Base-by-base conservation (phyloP, 768 basidiomycete genomes). In the Myochromella boudieri region DNA sequence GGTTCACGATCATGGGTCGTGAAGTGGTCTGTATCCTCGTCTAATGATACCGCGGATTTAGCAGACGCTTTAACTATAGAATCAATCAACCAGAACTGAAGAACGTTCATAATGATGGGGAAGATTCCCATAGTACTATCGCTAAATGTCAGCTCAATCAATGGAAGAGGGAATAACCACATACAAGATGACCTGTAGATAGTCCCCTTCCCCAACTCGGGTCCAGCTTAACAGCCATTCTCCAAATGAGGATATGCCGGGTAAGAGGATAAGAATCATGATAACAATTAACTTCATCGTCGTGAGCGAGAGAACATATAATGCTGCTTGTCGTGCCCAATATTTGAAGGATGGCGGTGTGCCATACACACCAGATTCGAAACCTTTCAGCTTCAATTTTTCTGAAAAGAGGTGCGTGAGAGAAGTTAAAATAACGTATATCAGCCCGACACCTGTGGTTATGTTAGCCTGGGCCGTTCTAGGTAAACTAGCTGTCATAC, bases 11-110 rank as follows among this genome's bases (percentile, higher is more conserved):
- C 83, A 2, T 63, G 62, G 17, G 61, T 52, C 26, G 76, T 68
- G 46, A 61, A 36, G 0, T 68, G 64, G 27, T 67, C 60, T 14
- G 74, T 62, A 46, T 72, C 68, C 0, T 73, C 38, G 17, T 71
- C 76, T 17, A 78, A 61, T 18, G 69, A 59, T 3, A 75, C 58
- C 7, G 68, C 53, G 22, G 60, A 54, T 27, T 64, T 59, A 14
- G 65, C 62, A 7, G 81, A 81, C 1, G 84, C 85, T 67, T 94
- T 94, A 60, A 94, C 89, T 42, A 94, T 93, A 0, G 89, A 87
- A 68, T 97, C 92, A 48, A 97, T 94, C 41, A 97, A 71, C 84
- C 94, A 94, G 76, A 97, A 97, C 62, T 98, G 95, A 9, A 91
- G 56, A 28, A 92, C 68, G 64, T 93, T 93, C 89, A 91, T 91